A percentile compares a stretch with the other conserved stretches of the same genome.
phyloP scores from a whole-genome alignment of 768 basidiomycete genomes.

The Mycena leptocephala region DNA sequence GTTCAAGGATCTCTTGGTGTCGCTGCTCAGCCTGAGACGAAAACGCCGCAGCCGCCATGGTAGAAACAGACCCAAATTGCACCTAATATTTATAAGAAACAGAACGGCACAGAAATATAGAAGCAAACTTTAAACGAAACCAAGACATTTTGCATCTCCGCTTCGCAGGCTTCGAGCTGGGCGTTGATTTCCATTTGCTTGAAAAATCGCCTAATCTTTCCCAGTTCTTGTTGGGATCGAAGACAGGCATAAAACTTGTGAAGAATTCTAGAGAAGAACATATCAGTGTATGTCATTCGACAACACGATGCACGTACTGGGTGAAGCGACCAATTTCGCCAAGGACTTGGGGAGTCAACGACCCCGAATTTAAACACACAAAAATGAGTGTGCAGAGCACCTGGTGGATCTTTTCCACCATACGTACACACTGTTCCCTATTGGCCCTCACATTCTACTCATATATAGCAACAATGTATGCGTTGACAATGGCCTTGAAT shows the following conservation, averaged over 20 bases:
- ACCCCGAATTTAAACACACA: neutral
- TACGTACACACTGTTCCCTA: neutral
- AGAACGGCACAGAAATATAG: neutral
- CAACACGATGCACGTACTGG: neutral
- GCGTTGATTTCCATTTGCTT: neutral
- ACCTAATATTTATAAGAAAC: neutral
- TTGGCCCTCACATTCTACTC: neutral
- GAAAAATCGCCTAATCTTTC: conserved; percentile 1
- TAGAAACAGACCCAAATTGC: neutral
- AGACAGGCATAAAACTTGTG: neutral
- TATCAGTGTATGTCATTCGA: neutral
- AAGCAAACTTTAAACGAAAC: neutral
- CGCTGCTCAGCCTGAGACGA: neutral
- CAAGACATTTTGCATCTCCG: neutral
- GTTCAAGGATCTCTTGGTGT: neutral
- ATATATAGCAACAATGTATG: neutral
- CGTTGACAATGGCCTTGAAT: neutral
- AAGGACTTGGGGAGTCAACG: neutral
- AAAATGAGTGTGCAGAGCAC: neutral
- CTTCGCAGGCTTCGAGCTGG: neutral
- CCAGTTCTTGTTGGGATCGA: neutral
- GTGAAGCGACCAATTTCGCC: neutral
- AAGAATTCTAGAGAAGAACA: neutral
- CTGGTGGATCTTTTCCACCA: neutral
- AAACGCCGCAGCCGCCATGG: neutral